Conservation (phyloP, 768 basidiomycete species). For the Boletus bicolor region DNA sequence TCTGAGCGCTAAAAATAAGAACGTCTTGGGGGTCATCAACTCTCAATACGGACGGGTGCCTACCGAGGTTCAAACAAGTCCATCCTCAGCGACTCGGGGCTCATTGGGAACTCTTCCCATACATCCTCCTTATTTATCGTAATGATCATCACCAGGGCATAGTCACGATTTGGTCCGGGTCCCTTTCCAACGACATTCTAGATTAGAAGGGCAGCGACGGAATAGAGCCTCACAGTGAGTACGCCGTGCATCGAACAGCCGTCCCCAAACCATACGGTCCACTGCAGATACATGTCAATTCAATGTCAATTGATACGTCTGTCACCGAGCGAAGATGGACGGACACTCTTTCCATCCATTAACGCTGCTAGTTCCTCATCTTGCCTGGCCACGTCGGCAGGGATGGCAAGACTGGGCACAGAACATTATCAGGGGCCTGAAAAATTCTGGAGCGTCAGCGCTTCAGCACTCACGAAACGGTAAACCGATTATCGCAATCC, state of each 20-base stretch:
- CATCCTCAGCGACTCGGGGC: constrained; percentile 9
- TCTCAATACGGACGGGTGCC: neutral
- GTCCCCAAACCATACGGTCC: constrained; percentile 22
- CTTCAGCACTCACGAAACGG: constrained; percentile 12
- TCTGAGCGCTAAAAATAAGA: constrained; percentile 12
- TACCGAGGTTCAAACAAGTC: constrained; percentile 25
- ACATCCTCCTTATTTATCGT: neutral
- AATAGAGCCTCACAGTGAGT: constrained; percentile 15
- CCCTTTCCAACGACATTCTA: constrained; percentile 3
- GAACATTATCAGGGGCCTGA: neutral
- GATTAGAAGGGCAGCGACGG: neutral
- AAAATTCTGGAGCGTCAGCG: neutral
- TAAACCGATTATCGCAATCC: constrained; percentile 14
- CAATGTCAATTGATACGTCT: neutral
- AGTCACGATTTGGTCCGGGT: constrained; percentile 11
- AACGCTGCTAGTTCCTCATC: constrained; percentile 17
- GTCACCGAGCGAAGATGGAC: neutral
- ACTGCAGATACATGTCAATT: constrained; percentile 8
- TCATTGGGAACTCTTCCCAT: constrained; percentile 9
- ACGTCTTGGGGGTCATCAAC: neutral
- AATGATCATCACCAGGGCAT: constrained; percentile 13
- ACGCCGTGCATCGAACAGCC: constrained; percentile 17
- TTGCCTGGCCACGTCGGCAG: constrained; percentile 14
- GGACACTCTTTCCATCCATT: constrained; percentile 10
- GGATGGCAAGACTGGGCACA: constrained; percentile 13